These are phyloP conservation scores for Eustoma russellianum DNA, from an alignment of 257 asterid species.

Conservation along the genomic window DNA sequence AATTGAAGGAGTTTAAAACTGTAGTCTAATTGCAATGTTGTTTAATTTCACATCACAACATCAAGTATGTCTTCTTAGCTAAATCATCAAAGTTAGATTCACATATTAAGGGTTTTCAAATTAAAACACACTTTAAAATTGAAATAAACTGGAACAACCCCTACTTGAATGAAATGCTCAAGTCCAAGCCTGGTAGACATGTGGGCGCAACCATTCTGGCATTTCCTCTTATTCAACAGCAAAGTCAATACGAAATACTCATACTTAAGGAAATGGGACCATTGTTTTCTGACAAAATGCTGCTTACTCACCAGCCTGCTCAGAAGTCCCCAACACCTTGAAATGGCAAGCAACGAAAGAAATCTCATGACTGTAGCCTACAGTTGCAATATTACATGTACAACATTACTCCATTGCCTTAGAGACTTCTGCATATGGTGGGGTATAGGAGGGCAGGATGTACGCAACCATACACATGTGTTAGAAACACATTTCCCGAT, in stretches of 20 bases:
- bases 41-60: slow-evolving; percentile 4
- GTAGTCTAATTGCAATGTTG: not conserved
- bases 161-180: slow-evolving; percentile 92
- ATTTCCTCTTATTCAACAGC: slow-evolving; percentile 45
- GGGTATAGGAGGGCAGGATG: too few relatives aligned
- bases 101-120: not conserved
- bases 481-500: too few relatives aligned
- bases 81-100: slow-evolving; percentile 3
- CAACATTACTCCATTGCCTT: too few relatives aligned
- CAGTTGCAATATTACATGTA: slow-evolving; percentile 7
- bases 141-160: slow-evolving; percentile 14
- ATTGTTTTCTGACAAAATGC: slow-evolving; percentile 10
- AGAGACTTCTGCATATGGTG: too few relatives aligned
- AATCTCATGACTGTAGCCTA: slow-evolving; percentile 76
- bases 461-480: too few relatives aligned
- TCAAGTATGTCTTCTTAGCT: slow-evolving; percentile 1
- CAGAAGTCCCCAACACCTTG: slow-evolving; percentile 83
- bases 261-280: not conserved
- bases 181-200: slow-evolving; percentile 86
- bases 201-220: slow-evolving; percentile 82
- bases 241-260: not conserved
- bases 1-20: slow-evolving; percentile 4
- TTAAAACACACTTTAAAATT: not conserved
- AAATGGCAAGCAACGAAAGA: slow-evolving; percentile 79
- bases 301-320: slow-evolving; percentile 52